These are phyloP conservation scores for Fusarium sp. DNA, from an alignment of 2,329 filamentous ascomycete species.

Conservation along the genomic window DNA sequence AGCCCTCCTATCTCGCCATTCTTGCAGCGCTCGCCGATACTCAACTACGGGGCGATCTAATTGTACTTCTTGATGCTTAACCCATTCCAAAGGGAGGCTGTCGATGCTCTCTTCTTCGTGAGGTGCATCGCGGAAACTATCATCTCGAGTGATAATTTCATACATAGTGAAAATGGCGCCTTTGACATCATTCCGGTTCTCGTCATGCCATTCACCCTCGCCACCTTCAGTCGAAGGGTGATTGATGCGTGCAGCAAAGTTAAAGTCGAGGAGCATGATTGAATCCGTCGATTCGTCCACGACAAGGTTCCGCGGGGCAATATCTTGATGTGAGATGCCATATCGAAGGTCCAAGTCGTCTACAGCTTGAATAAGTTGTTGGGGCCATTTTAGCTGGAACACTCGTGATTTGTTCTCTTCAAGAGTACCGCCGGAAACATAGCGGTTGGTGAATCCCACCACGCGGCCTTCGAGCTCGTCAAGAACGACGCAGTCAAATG, in stretches of 20 bases:
- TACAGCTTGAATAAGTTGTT: conserved; percentile 49
- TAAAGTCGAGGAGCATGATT: conserved; percentile 54
- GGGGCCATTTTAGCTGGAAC: conserved; percentile 52
- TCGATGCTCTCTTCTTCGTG: conserved; percentile 44
- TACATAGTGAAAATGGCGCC: conserved; percentile 52
- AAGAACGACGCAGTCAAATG: conserved; percentile 49
- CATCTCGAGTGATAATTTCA: conserved; percentile 52
- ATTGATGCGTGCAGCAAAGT: conserved; percentile 42
- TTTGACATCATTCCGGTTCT: conserved; percentile 48
- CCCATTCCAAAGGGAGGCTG: conserved; percentile 40
- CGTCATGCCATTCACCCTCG: conserved; percentile 1
- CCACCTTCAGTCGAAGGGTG: not conserved
- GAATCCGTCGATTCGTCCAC: conserved; percentile 49
- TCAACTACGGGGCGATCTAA: conserved; percentile 48
- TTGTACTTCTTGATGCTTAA: conserved; percentile 46
- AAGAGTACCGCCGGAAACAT: conserved; percentile 48
- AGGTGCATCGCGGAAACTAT: conserved; percentile 30
- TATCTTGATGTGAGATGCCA: conserved; percentile 55
- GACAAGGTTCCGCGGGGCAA: conserved; percentile 54
- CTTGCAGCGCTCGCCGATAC: conserved; percentile 41
- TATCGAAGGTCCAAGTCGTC: conserved; percentile 45
- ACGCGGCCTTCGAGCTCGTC: conserved; percentile 47
- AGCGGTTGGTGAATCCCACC: conserved; percentile 51
- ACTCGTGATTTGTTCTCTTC: conserved; percentile 43
- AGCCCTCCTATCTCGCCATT: conserved; percentile 36